Base-by-base conservation (phyloP, 352 stramenopile species). In the Globisporangium megalacanthum region DNA sequence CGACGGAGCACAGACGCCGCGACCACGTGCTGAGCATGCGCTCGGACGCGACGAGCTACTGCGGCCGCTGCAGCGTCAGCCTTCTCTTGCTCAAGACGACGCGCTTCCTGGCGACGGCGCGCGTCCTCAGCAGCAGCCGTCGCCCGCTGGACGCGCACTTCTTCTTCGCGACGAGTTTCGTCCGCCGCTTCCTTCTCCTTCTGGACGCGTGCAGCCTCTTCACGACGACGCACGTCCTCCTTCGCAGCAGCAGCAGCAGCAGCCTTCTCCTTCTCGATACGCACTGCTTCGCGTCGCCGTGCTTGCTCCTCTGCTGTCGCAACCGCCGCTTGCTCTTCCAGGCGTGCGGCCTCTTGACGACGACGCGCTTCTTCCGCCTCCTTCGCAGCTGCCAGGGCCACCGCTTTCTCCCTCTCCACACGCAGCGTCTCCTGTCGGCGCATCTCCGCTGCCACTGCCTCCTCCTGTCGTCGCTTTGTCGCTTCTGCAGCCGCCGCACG, bases 401-500 rank as follows among this genome's bases (percentile, higher is more conserved):
- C 55, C 19, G 39, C 22, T 37, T 61, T 61, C 55, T 49, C 36
- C 22, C 6, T 22, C 37, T 42, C 14, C 5, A 31, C 6, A 36
- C 25, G 31, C 49, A 37, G 49, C 31, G 37, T 31, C 37, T 41
- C 49, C 17, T 31, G 48, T 7, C 57, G 49, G 2, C 17, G 36
- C 3, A 33, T 33, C 22, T 56, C 47, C 6, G 29, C 55, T 3
- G 47, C 36, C 17, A 9, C 47, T 33, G 1, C 6, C 9, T 54
- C 55, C 10, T 44, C 29, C 48, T 44, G 19, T 56, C 41, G 19
- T 11, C 37, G 56, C 51, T 45, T 42, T 31, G 62, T 62, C n/a
- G 66, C 57, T 44, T 77, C 57, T 11, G 44, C 60, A n/a, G 57
- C 36, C 19, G 57, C 56, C 11, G 60, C 50, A 22, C 64, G 69